Evolutionary conservation across 495 filamentous ascomycete genomes (phyloP).

Genomic region (Penicillium desertorum): DNA sequence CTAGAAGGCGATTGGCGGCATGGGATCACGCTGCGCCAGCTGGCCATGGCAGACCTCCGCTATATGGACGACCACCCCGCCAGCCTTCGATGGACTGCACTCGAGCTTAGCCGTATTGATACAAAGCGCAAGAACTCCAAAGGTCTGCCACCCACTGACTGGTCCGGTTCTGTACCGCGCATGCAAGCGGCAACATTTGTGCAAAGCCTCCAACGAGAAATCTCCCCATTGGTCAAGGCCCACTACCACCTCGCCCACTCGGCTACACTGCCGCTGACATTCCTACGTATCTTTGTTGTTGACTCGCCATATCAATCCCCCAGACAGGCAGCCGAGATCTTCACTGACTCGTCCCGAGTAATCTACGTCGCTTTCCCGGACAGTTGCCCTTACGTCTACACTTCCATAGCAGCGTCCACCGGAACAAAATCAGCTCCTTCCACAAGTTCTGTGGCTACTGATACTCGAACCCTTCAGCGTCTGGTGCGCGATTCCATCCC

Average conservation of each 20-base stretch:
- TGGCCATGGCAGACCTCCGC: slow-evolving; percentile 78
- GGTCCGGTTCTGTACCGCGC: slow-evolving; percentile 57
- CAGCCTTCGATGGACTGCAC: slow-evolving; percentile 72
- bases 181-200: slow-evolving; percentile 77
- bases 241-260: slow-evolving; percentile 74
- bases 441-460: slow-evolving; percentile 40
- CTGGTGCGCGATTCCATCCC: slow-evolving; percentile 72
- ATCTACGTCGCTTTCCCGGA: slow-evolving; percentile 80
- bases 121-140: slow-evolving; percentile 11
- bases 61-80: slow-evolving; percentile 75
- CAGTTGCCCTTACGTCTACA: slow-evolving; percentile 70
- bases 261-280: slow-evolving; percentile 59
- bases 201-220: slow-evolving; percentile 65
- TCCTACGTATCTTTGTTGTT: slow-evolving; percentile 72
- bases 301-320: slow-evolving; percentile 69
- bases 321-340: slow-evolving; percentile 38
- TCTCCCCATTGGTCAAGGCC: slow-evolving; percentile 72
- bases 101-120: slow-evolving; percentile 52
- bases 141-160: slow-evolving; percentile 30
- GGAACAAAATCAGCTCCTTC: slow-evolving; percentile 27
- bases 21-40: slow-evolving; percentile 72
- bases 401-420: slow-evolving; percentile 54
- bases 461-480: slow-evolving; percentile 63
- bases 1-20: slow-evolving; percentile 79
- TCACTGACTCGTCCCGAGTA: slow-evolving; percentile 57